Evolutionary conservation across 352 stramenopile genomes (phyloP).

Genomic region (Phytophthora boehmeriae): DNA sequence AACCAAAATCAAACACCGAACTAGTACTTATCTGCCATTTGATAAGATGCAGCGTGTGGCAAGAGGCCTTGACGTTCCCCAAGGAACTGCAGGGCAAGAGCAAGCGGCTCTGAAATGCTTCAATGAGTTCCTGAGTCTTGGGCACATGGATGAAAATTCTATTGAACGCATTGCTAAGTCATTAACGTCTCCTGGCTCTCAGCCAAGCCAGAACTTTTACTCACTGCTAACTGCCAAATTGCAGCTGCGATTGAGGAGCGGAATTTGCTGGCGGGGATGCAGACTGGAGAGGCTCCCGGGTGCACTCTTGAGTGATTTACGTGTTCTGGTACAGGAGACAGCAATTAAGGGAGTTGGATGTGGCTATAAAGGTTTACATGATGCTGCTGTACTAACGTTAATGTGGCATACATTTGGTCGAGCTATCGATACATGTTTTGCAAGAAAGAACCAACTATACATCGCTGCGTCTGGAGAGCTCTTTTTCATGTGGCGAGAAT

Average conservation of each 20-base stretch:
- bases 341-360: too few species aligned
- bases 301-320: conserved; percentile 9
- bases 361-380: conserved; percentile 10
- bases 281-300: conserved; percentile 4
- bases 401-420: conserved; percentile 11
- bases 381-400: conserved; percentile 3
- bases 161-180: neutral
- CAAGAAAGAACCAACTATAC: too few species aligned
- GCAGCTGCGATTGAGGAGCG: conserved; percentile 5
- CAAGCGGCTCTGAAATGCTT: conserved; percentile 17
- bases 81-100: too few species aligned
- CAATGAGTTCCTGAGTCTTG: conserved; percentile 5
- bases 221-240: conserved; percentile 13
- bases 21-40: too few species aligned
- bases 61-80: too few species aligned
- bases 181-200: neutral
- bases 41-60: too few species aligned
- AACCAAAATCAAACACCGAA: too few species aligned
- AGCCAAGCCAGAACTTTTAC: conserved; percentile 9
- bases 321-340: neutral
- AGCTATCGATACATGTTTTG: too few species aligned
- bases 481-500: too few species aligned
- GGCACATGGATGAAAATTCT: conserved; percentile 12
- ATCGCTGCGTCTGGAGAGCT: too few species aligned
- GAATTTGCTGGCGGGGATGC: too few species aligned